Evolutionary conservation across 768 basidiomycete species (phyloP).

Genomic region (Epithele typhae): DNA sequence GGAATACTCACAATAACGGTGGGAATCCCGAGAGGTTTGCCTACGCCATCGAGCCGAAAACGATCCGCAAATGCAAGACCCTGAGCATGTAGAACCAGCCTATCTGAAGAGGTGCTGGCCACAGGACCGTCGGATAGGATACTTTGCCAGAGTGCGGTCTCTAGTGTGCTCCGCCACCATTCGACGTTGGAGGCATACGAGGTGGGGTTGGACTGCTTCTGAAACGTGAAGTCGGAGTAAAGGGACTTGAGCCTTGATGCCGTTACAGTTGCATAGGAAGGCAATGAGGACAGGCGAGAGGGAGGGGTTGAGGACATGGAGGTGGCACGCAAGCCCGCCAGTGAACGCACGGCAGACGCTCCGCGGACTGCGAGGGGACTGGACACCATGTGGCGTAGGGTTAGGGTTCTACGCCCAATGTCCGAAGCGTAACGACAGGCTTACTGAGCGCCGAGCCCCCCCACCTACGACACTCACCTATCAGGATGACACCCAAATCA

Average conservation of each 20-base stretch:
- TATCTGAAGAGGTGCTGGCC: conserved; percentile 29
- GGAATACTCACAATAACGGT: conserved; percentile 64
- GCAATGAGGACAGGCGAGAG: conserved; percentile 28
- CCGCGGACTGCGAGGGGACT: too few species aligned
- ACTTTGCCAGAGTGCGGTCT: conserved; percentile 54
- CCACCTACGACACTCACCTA: too few species aligned
- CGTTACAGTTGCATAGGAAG: conserved; percentile 46
- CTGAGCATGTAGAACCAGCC: conserved; percentile 57
- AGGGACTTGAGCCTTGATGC: conserved; percentile 64
- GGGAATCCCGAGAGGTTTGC: conserved; percentile 70
- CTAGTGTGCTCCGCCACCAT: conserved; percentile 81
- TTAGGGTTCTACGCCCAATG: too few species aligned
- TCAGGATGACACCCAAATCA: too few species aligned
- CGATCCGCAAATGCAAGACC: conserved; percentile 47
- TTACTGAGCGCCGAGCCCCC: too few species aligned
- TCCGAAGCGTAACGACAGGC: too few species aligned
- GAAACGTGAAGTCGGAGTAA: conserved; percentile 83
- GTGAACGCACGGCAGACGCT: too few species aligned
- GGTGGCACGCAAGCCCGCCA: conserved; percentile 2
- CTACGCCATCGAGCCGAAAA: conserved; percentile 62
- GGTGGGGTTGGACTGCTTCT: conserved; percentile 80
- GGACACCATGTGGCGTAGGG: too few species aligned
- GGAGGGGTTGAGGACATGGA: conserved; percentile 16
- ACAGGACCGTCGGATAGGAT: conserved; percentile 35
- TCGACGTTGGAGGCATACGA: conserved; percentile 76